Evolutionary conservation across 1,284 basidiomycete genomes (phyloP).

Genomic region (Trichosporon asahii): DNA sequence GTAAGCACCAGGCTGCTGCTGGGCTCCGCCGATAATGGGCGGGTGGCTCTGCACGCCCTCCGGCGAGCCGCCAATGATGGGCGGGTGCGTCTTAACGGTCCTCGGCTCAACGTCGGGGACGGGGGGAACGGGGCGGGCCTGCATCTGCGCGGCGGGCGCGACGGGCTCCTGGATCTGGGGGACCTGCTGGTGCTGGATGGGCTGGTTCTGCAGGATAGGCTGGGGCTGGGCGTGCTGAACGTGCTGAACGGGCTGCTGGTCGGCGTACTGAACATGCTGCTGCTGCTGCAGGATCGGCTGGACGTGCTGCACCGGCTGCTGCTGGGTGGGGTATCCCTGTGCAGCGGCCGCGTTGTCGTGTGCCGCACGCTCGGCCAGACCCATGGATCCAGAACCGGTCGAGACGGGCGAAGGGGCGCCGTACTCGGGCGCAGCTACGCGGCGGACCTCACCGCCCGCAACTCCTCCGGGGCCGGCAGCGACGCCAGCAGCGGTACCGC

Average conservation of each 20-base stretch:
- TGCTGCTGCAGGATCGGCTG: too few species aligned
- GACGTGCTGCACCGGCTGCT: neutral
- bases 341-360: neutral
- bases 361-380: neutral
- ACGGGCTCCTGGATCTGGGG: neutral
- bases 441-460: neutral
- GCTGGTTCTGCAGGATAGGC: too few species aligned
- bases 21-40: neutral
- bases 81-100: neutral
- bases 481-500: too few species aligned
- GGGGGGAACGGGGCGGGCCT: neutral
- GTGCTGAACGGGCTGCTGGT: neutral
- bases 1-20: neutral
- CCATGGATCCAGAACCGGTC: neutral
- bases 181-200: neutral
- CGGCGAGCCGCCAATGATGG: neutral
- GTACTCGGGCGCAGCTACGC: constrained; percentile 4
- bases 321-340: neutral
- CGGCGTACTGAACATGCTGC: neutral
- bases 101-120: neutral
- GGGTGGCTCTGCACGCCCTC: neutral
- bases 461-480: neutral
- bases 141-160: neutral
- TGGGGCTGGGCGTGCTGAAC: too few species aligned
- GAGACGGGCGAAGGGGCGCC: neutral